Base-by-base conservation (phyloP, 73 alveolate genomes). In the Paramecium sonneborni region DNA sequence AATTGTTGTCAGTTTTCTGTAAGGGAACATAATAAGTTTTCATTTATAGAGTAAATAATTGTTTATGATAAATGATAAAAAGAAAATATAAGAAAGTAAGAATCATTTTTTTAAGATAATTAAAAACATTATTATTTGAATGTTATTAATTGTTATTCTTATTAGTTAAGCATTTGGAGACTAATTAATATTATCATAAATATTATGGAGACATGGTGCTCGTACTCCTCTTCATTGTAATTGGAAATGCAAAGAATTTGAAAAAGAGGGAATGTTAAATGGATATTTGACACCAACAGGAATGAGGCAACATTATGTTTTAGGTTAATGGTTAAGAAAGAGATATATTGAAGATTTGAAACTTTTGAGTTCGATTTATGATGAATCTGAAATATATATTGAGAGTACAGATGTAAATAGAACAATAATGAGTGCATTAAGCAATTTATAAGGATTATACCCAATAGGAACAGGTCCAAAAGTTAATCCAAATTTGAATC, bases 391-490 rank as follows among this genome's bases (percentile, higher is more conserved):
- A 57, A 69, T 95, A 7, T 92, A 94, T 67, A 93, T 94, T 11
- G 56, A 93, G 57, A 92, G 96, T 1, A 70, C 95, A 30, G 96
- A 95, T 79, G 92, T 39, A 0, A 94, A 95, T 76, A 94, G 97
- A 62, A 95, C 98, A 5, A 88, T 95, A n/a, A 93, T 93, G 96
- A 95, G 98, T 90, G 98, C 97, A 15, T 28, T 94, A 37, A 82
- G 98, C 35, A 97, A 97, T 82, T 67, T 96, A 55, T 94, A 90
- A 76, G 99, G 99, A 0, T 43, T 96, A 38, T 97, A 95, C 76
- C 99, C 99, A 35, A 94, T 68, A 41, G 76, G 84, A 26, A 14
- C 88, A 38, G 97, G 97, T 3, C 91, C 94, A 56, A 39, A 38
- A 52, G 35, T 88, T 20, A 74, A 84, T 43, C 34, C n/a, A 39